Conservation (phyloP, 495 filamentous ascomycete species). For the Thozetella sp. region DNA sequence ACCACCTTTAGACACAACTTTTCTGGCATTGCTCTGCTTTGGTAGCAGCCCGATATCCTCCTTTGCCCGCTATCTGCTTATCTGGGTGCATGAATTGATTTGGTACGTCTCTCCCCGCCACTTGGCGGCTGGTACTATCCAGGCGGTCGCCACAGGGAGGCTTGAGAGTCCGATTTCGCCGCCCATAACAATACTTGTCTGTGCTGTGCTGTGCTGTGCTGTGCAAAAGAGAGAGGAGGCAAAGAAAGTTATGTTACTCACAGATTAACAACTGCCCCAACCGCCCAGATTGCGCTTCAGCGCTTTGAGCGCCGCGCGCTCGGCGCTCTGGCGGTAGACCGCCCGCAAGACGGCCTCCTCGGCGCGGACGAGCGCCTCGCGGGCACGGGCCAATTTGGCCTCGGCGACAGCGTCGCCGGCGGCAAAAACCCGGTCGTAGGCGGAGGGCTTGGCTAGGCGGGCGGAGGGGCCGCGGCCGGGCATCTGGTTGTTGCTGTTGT, state of each 20-base stretch:
- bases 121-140: too few species aligned
- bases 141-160: too few species aligned
- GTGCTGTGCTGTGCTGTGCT: too few species aligned
- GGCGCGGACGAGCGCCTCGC: not conserved
- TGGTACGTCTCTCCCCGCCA: too few species aligned
- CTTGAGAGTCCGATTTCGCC: too few species aligned
- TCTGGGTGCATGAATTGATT: slow-evolving; percentile 9
- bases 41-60: not conserved
- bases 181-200: too few species aligned
- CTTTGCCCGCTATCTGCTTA: not conserved
- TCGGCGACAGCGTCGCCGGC: not conserved
- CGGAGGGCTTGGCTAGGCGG: not conserved
- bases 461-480: not conserved
- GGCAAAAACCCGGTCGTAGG: not conserved
- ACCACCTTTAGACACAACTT: not conserved
- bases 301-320: not conserved
- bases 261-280: slow-evolving; percentile 6
- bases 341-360: slow-evolving; percentile 5
- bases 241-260: too few species aligned
- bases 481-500: slow-evolving; percentile 2
- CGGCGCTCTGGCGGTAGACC: slow-evolving; percentile 2
- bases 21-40: not conserved
- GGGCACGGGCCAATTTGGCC: not conserved
- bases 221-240: too few species aligned
- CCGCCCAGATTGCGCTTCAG: slow-evolving; percentile 3